These are phyloP conservation scores for Lineolata rhizophorae DNA, from an alignment of 495 filamentous ascomycete species.

Conservation along the genomic window DNA sequence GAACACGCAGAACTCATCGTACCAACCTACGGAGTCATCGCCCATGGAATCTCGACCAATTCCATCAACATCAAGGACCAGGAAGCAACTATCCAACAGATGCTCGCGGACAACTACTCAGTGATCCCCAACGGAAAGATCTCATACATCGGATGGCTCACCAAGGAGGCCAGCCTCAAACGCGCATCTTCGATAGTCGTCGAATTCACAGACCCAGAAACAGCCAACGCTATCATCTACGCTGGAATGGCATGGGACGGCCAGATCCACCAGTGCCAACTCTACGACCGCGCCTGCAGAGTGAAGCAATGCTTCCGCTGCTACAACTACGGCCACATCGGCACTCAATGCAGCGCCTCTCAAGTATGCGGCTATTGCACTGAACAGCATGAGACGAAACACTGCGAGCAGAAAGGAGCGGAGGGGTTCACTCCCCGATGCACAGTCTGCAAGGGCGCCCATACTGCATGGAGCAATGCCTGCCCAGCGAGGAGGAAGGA, in stretches of 20 bases:
- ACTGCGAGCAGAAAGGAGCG: conserved; percentile 7
- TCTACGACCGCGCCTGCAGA: conserved; percentile 5
- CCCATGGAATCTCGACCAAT: too few species aligned
- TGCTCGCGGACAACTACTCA: conserved; percentile 9
- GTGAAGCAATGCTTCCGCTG: conserved; percentile 8
- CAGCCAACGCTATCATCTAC: too few species aligned
- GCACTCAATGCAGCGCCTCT: conserved; percentile 4
- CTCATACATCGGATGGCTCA: conserved; percentile 8
- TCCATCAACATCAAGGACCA: conserved; percentile 10
- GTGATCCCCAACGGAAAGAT: conserved; percentile 8
- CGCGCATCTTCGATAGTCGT: conserved; percentile 8
- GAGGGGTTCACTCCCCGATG: conserved; percentile 8
- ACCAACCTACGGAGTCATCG: too few species aligned
- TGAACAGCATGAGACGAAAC: conserved; percentile 4
- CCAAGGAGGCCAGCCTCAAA: conserved; percentile 4
- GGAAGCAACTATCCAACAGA: conserved; percentile 9
- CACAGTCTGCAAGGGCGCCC: conserved; percentile 7
- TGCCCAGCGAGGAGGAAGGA: conserved; percentile 8
- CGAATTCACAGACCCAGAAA: conserved; percentile 10
- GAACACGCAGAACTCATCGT: too few species aligned
- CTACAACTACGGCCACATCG: conserved; percentile 9
- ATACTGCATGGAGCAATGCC: conserved; percentile 9
- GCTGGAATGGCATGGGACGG: too few species aligned
- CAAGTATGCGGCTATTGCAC: conserved; percentile 10
- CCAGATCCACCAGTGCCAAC: conserved; percentile 4